A percentile compares a stretch with the other conserved stretches of the same genome.
Conservation (phyloP, 805 yeast genomes). For the Candida anglica region DNA sequence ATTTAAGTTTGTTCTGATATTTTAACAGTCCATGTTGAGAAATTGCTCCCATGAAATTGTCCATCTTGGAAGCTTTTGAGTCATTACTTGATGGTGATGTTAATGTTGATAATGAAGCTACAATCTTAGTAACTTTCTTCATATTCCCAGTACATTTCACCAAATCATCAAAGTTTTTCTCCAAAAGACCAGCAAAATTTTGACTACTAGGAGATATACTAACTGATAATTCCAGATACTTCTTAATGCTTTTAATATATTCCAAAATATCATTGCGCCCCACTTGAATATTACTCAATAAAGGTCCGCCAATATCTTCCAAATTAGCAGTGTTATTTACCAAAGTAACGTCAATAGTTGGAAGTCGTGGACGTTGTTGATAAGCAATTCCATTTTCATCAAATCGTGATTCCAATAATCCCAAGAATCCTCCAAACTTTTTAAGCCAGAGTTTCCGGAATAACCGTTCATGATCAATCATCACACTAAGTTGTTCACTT, state of each 20-base stretch:
- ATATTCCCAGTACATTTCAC: slow-evolving; percentile 35
- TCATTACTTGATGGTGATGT: slow-evolving; percentile 19
- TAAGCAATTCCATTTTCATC: slow-evolving; percentile 9
- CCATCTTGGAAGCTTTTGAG: slow-evolving; percentile 1
- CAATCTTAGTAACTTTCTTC: slow-evolving; percentile 28
- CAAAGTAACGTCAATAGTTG: slow-evolving; percentile 36
- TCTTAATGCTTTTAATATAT: slow-evolving; percentile 25
- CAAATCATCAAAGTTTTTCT: slow-evolving; percentile 43
- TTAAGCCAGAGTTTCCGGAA: slow-evolving; percentile 60
- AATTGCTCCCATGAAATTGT: slow-evolving; percentile 1
- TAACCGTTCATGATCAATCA: slow-evolving; percentile 53
- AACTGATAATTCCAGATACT: slow-evolving; percentile 18
- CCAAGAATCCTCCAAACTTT: slow-evolving; percentile 48
- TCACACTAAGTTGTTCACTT: slow-evolving; percentile 54
- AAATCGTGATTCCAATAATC: slow-evolving; percentile 15
- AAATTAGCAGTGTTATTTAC: slow-evolving; percentile 13
- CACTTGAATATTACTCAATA: slow-evolving; percentile 31
- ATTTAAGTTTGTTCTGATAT: slow-evolving; percentile 8
- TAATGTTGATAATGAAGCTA: slow-evolving; percentile 25
- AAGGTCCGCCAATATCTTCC: slow-evolving; percentile 17
- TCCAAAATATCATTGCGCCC: slow-evolving; percentile 29
- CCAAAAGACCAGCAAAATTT: slow-evolving; percentile 36
- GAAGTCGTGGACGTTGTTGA: slow-evolving; percentile 12
- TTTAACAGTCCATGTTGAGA: slow-evolving; percentile 1
- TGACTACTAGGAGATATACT: slow-evolving; percentile 6